A percentile compares a stretch with the other conserved stretches of the same genome.
Conservation (phyloP, 129 eudicot genomes). For the Helichrysum umbraculigerum region DNA sequence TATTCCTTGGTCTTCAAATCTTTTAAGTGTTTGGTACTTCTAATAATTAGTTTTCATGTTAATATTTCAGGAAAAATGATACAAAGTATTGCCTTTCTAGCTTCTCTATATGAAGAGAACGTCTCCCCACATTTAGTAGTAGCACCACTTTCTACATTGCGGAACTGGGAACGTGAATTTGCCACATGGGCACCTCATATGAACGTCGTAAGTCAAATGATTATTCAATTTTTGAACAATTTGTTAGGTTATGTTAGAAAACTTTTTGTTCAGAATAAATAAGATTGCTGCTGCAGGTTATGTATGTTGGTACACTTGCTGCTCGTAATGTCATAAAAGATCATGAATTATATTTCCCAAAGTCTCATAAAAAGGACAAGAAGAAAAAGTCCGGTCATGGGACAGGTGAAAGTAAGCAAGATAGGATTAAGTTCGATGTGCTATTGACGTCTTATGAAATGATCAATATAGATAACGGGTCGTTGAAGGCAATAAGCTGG, state of each 20-base stretch:
- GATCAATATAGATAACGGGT: slow-evolving; percentile 78
- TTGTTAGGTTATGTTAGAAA: background rate
- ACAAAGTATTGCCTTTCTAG: slow-evolving; percentile 95
- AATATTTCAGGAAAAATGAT: slow-evolving; percentile 91
- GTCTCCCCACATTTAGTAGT: slow-evolving; percentile 74
- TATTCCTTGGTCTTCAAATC: background rate
- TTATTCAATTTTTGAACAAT: background rate
- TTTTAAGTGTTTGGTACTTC: background rate
- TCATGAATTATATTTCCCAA: slow-evolving; percentile 85
- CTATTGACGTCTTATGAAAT: slow-evolving; percentile 93
- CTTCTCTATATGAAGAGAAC: slow-evolving; percentile 77
- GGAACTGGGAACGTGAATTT: slow-evolving; percentile 99
- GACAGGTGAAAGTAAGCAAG: slow-evolving; percentile 74
- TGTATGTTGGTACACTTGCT: slow-evolving; percentile 88
- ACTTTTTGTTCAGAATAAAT: slow-evolving; percentile 16
- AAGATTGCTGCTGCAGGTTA: slow-evolving; percentile 55
- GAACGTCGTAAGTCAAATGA: slow-evolving; percentile 81
- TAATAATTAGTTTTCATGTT: background rate
- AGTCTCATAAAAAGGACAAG: slow-evolving; percentile 60
- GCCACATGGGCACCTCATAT: slow-evolving; percentile 98
- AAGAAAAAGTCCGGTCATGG: slow-evolving; percentile 70
- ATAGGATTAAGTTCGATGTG: slow-evolving; percentile 89
- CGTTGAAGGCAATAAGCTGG: slow-evolving; percentile 89
- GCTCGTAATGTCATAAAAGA: slow-evolving; percentile 74
- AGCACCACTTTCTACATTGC: slow-evolving; percentile 95